phyloP scores from a whole-genome alignment of 179 eudicot genomes.

The Actinidia chinensis region DNA sequence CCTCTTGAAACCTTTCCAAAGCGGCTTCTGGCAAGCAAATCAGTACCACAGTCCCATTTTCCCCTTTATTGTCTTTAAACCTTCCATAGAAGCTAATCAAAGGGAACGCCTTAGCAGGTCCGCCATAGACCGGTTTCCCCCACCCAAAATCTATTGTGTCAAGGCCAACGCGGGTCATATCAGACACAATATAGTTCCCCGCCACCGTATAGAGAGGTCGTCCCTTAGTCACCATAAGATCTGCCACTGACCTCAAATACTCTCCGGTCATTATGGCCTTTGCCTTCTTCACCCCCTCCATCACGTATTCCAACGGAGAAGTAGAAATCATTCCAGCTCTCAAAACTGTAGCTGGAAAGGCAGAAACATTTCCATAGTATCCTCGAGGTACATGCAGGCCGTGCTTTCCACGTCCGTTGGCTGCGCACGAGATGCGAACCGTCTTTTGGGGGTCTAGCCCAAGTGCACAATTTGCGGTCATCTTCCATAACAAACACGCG shows the following conservation, averaged over 20 bases:
- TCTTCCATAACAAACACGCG: slow-evolving; percentile 43
- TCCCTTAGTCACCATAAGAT: slow-evolving; percentile 19
- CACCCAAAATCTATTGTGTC: slow-evolving; percentile 31
- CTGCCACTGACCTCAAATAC: slow-evolving; percentile 23
- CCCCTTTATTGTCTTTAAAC: too few species aligned
- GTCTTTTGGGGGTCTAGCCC: slow-evolving; percentile 20
- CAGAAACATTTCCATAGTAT: slow-evolving; percentile 31
- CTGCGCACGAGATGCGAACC: slow-evolving; percentile 9
- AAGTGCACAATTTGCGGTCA: slow-evolving; percentile 35
- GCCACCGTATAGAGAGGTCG: neutral
- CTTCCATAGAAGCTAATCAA: neutral
- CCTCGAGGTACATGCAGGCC: slow-evolving; percentile 26
- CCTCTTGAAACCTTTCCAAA: slow-evolving; percentile 19
- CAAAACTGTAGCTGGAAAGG: slow-evolving; percentile 1
- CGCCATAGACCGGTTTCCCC: slow-evolving; percentile 30
- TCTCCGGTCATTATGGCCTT: slow-evolving; percentile 17
- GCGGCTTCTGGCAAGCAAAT: neutral
- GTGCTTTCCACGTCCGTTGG: slow-evolving; percentile 19
- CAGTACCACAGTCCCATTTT: slow-evolving; percentile 16
- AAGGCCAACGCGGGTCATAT: slow-evolving; percentile 3
- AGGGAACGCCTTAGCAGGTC: neutral
- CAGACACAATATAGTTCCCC: slow-evolving; percentile 8
- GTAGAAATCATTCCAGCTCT: slow-evolving; percentile 4
- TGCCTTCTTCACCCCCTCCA: slow-evolving; percentile 21
- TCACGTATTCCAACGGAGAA: slow-evolving; percentile 12